Percentiles rank a stretch among this genome's conserved stretches.
These are phyloP conservation scores for Wallemia mellicola DNA, from an alignment of 1,284 basidiomycete genomes.

Conservation along the genomic window DNA sequence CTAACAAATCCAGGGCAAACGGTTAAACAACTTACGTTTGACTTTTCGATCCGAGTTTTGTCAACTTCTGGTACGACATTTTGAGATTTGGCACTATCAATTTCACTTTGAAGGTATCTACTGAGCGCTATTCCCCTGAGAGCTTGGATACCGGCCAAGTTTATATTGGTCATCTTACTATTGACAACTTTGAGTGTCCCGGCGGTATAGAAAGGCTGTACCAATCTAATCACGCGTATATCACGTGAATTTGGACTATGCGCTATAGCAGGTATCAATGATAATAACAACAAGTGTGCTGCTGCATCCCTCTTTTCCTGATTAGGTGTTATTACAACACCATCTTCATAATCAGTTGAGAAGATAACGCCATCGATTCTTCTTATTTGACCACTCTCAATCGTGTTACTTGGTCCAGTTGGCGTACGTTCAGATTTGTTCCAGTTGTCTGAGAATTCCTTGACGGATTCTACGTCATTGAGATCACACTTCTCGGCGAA, in stretches of 20 bases:
- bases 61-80: neutral
- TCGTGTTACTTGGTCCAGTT: neutral
- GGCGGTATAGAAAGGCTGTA: neutral
- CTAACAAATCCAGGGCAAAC: neutral
- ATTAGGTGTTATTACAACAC: neutral
- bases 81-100: neutral
- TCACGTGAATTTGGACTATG: neutral
- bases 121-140: neutral
- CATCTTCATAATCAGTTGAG: neutral
- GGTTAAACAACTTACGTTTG: neutral
- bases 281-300: neutral
- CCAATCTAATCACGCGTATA: neutral
- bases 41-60: neutral
- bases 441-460: neutral
- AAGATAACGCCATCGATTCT: neutral
- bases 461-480: neutral
- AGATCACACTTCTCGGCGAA: neutral
- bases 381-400: neutral
- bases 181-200: neutral
- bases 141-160: neutral
- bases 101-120: neutral
- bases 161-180: neutral
- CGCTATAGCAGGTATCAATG: neutral
- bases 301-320: neutral
- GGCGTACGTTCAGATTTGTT: neutral